Base-by-base conservation (phyloP, 1,139 yeast species). In the Lodderomyces elongisporus region DNA sequence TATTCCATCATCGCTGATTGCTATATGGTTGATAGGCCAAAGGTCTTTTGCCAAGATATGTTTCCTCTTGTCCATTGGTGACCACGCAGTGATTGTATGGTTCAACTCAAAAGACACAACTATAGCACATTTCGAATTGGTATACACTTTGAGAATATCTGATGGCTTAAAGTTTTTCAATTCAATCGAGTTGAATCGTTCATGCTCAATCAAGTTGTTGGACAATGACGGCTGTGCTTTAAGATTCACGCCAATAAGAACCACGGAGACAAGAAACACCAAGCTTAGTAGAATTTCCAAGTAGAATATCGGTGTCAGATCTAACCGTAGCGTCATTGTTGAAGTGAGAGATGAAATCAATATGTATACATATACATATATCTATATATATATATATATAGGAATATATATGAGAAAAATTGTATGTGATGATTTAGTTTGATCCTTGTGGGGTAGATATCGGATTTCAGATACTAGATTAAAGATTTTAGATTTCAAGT, bases 21-120 rank as follows among this genome's bases (percentile, higher is more conserved):
- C 71, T 10, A 78, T 63, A 41, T 73, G 74, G 14, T 78, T 70
- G 0, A 85, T 66, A 0, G 94, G 95, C 85, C 91, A 78, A 31
- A 77, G 61, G 26, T 73, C 72, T 58, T 73, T 40, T 62, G 81
- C 33, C 37, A 61, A 39, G 64, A 79, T 46, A 60, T 84, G 68
- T 4, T 33, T 35, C 1, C 44, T 42, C 1, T 32, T 32, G 1
- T 49, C 57, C 33, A 78, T 56, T 2, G 91, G 93, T 1, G 85
- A 77, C 94, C 94, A 85, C 8, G 84, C 74, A 25, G 77, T 56
- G 2, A 85, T 66, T 39, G 69, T 75, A 46, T 81, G 88, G 48
- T 85, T 94, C 45, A 85, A 58, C 3, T 89, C 89, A 20, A 82
- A 69, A 0, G 89, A 72, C 0, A 82, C 79, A 25, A 85, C 61